A percentile compares a stretch with the other conserved stretches of the same genome.
Conservation (phyloP, 106 monocot genomes). For the Triglochin maritima region DNA sequence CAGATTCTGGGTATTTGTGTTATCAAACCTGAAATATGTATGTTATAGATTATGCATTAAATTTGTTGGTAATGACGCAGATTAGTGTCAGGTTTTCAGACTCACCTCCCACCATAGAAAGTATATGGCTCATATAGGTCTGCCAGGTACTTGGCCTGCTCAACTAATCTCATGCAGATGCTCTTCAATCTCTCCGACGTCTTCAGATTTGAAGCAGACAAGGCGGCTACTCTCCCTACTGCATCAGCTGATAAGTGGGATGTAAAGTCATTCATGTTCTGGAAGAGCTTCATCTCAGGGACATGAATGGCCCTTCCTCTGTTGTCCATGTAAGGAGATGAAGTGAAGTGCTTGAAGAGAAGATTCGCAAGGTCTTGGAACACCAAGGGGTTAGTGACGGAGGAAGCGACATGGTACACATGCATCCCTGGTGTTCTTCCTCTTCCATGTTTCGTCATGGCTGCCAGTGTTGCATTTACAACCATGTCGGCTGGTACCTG, state of each 20-base stretch:
- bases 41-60: not conserved
- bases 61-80: not conserved
- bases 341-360: conserved; percentile 51
- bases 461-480: conserved; percentile 66
- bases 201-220: conserved; percentile 13
- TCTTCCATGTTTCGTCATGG: conserved; percentile 75
- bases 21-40: conserved; percentile 39
- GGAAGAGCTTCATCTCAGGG: conserved; percentile 42
- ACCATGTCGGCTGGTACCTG: conserved; percentile 88
- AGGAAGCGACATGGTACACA: conserved; percentile 73
- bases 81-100: not conserved
- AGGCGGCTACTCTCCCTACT: conserved; percentile 5
- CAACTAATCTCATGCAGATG: conserved; percentile 42
- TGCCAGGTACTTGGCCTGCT: conserved; percentile 64
- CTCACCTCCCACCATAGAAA: conserved; percentile 75
- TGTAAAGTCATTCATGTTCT: conserved; percentile 44
- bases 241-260: conserved; percentile 23
- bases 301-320: conserved; percentile 46
- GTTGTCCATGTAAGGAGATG: conserved; percentile 37
- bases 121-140: conserved; percentile 76
- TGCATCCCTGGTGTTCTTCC: conserved; percentile 33
- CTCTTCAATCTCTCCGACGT: conserved; percentile 25
- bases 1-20: conserved; percentile 47
- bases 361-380: conserved; percentile 35
- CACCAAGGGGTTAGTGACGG: conserved; percentile 51